Conservation (phyloP, 2,329 filamentous ascomycete species). For the Botrytis pseudocinerea region DNA sequence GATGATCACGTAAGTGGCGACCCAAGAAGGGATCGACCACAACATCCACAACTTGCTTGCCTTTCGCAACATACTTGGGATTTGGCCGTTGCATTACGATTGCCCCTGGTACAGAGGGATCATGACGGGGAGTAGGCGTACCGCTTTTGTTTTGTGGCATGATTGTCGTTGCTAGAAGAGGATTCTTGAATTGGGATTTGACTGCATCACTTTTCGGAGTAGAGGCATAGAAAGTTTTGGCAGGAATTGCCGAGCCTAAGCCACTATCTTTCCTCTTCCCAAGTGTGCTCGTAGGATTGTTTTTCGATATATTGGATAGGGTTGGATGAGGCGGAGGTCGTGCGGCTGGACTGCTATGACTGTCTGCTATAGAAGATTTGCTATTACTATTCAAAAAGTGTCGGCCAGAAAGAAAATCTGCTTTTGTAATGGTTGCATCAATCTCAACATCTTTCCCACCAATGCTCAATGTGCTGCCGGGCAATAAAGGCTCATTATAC, state of each 20-base stretch:
- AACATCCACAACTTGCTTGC: constrained; percentile 69
- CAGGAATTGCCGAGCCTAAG: constrained; percentile 39
- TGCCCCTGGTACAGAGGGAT: constrained; percentile 58
- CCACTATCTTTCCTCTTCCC: constrained; percentile 37
- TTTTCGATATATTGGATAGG: constrained; percentile 7
- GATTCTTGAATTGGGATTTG: constrained; percentile 60
- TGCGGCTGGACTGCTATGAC: constrained; percentile 20
- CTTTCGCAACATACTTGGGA: constrained; percentile 54
- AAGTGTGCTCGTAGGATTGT: constrained; percentile 25
- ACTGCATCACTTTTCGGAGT: constrained; percentile 44
- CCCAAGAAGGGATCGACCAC: constrained; percentile 67
- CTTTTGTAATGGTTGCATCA: constrained; percentile 59
- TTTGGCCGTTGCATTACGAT: constrained; percentile 62
- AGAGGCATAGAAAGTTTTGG: constrained; percentile 44
- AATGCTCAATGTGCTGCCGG: constrained; percentile 61
- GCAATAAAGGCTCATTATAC: constrained; percentile 56
- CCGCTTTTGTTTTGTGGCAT: constrained; percentile 49
- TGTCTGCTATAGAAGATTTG: constrained; percentile 26
- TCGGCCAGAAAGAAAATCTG: constrained; percentile 56
- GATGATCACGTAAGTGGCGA: constrained; percentile 65
- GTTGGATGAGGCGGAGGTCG: constrained; percentile 24
- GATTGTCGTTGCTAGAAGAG: constrained; percentile 55
- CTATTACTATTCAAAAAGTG: constrained; percentile 44
- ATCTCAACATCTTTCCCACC: constrained; percentile 69
- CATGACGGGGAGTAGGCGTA: constrained; percentile 62